Base-by-base conservation (phyloP, 257 asterid genomes). In the Euphrasia confusa region DNA sequence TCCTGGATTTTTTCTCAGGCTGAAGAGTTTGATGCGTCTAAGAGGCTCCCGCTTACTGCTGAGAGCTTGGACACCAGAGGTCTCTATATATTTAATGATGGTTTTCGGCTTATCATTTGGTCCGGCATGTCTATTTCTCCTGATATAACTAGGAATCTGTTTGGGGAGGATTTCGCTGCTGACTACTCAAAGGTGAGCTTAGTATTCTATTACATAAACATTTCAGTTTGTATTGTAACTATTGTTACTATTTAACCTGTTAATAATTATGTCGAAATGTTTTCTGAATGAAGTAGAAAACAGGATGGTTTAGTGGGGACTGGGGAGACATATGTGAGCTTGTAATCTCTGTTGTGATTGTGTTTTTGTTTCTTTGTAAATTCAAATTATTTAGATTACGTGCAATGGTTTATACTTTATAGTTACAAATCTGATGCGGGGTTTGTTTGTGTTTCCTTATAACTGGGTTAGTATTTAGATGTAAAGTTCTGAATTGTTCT, bases 61-160 rank as follows among this genome's bases (percentile, higher is more conserved):
- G 88, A 78, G 85, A 89, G 96, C 87, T 78, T 93, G 67, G 99
- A 93, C 77, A 74, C 94, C 65, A 78, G 88, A 64, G 95, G 93
- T 65, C 84, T 93, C 66, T 93, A 89, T 75, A 68, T 89, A 69
- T 85, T 79, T 64, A 92, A 93, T 70, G 92, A 93, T 78, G 99
- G 99, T 64, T 87, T 93, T 63, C 85, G 87, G 63, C 84, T 93
- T 72, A 83, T 93, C 63, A 66, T 93, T 67, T 93, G 99, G 99
- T 87, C 87, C 78, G 99, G 99, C 60, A 75, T 88, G 76, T 72
- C 88, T 67, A 65, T 84, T 74, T 82, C 95, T 67, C 96, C 97
- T 71, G 92, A 85, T 68, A 72, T 93, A 66, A 69, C 78, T 33
- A 84, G 71, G 83, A 80, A 67, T 74, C 78, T 93, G 73, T 78